Evolutionary conservation across 2,329 filamentous ascomycete species (phyloP), one percentile per base, ranked within the genome.

Genomic region (Coleophoma crateriformis): DNA sequence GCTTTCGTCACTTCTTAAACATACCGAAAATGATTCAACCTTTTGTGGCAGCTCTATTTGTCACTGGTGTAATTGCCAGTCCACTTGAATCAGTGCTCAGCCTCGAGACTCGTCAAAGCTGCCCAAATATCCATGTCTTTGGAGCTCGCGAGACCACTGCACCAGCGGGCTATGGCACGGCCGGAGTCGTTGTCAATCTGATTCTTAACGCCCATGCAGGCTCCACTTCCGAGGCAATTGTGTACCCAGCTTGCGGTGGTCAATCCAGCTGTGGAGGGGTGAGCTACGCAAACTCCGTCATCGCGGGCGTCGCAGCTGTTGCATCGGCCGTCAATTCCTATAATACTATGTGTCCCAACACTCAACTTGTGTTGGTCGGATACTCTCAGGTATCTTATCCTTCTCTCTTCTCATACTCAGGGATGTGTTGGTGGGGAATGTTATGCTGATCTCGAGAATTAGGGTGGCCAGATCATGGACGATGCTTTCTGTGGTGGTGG

Each of bases 381-480:
- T 85, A 85, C 63, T 82, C 78, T 7, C 80, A 82, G 68, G 77
- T 78, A 59, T 19, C 47, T 20, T 14, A 20, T 33, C 33, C 20
- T 42, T 33, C 11, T 35, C 15, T 13, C 7, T 13, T 7, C 20
- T 33, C 19, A 38, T 39, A 7, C 8, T 47, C 27, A 33, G 32
- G 32, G 11, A n/a, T 15, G 19, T 40, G 7, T 37, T 43, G 19
- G 46, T 33, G n/a, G 40, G 27, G 35, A 3, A 12, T 1, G 15
- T 17, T 5, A 13, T 12, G 15, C 46, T 53, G 40, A 55, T 39
- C 19, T 39, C 14, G 20, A 33, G 45, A 15, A 40, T 12, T 37
- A 82, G 74, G 81, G 81, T 42, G 79, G 75, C 39, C 77, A 84
- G 66, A 84, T 84, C 56, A 76, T 81, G 64, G 80, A 84, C 55